phyloP scores from a whole-genome alignment of 1,284 basidiomycete genomes.

The Paramarasmius palmivorus region DNA sequence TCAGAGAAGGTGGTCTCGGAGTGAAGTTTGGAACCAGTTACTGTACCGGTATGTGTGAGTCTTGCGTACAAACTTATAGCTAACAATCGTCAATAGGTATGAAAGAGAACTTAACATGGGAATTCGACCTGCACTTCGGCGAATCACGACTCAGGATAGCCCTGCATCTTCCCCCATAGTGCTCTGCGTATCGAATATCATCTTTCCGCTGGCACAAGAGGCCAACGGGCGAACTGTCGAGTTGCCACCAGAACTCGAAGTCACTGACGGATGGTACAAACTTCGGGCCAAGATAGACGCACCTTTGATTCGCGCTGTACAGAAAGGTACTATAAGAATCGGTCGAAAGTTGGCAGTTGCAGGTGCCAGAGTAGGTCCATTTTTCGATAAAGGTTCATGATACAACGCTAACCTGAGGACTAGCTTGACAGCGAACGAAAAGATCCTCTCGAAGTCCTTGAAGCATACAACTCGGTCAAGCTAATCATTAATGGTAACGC shows the following conservation, averaged over 20 bases:
- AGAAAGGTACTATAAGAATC: constrained; percentile 63
- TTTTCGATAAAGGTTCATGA: not conserved
- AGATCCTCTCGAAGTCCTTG: constrained; percentile 83
- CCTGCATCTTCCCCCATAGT: constrained; percentile 77
- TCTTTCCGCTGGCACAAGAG: constrained; percentile 42
- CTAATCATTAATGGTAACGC: constrained; percentile 83
- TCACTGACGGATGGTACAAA: constrained; percentile 97
- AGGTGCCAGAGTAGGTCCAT: constrained; percentile 70
- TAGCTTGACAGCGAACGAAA: constrained; percentile 72
- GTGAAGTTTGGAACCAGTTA: constrained; percentile 79
- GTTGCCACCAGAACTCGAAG: constrained; percentile 65
- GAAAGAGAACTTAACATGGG: constrained; percentile 85
- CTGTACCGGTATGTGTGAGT: constrained; percentile 69
- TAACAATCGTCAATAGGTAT: constrained; percentile 56
- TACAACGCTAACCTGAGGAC: too few relatives aligned
- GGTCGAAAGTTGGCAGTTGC: constrained; percentile 85
- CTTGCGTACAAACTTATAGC: constrained; percentile 1
- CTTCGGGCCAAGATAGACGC: constrained; percentile 78
- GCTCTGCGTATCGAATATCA: constrained; percentile 79
- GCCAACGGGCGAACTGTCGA: constrained; percentile 41
- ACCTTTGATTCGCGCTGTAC: constrained; percentile 70
- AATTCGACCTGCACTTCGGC: constrained; percentile 77
- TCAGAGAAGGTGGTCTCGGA: constrained; percentile 72
- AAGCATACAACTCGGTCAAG: constrained; percentile 71
- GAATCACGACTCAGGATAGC: constrained; percentile 77